Conservation (phyloP, 2,329 filamentous ascomycete genomes). For the Beauveria rudraprayagi region DNA sequence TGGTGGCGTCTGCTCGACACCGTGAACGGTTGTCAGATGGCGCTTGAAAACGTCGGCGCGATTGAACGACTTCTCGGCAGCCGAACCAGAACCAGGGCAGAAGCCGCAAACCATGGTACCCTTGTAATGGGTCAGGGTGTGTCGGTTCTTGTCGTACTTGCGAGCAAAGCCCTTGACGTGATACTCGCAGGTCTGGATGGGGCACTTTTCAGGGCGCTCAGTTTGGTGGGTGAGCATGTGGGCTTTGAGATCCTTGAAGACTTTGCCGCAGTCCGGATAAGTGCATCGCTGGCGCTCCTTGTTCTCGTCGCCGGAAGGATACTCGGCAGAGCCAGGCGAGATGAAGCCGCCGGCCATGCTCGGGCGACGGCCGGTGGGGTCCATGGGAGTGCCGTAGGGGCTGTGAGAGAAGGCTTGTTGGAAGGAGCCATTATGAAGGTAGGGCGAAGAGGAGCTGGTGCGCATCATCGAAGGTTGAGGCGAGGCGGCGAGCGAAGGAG, state of each 20-base stretch:
- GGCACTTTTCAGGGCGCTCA: constrained; percentile 89
- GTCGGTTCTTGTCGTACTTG: constrained; percentile 94
- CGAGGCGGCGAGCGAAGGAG: constrained; percentile 53
- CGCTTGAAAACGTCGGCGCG: constrained; percentile 93
- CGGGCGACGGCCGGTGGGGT: constrained; percentile 46
- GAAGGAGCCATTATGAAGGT: constrained; percentile 47
- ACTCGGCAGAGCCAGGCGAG: constrained; percentile 52
- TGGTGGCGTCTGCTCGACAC: constrained; percentile 85
- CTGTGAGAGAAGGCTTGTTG: constrained; percentile 46
- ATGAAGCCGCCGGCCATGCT: constrained; percentile 61
- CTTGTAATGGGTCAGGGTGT: constrained; percentile 93
- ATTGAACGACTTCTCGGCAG: constrained; percentile 92
- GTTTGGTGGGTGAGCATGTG: constrained; percentile 92
- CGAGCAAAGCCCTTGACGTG: constrained; percentile 86
- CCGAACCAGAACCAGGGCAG: constrained; percentile 80
- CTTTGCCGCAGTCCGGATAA: constrained; percentile 73
- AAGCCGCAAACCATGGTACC: constrained; percentile 96
- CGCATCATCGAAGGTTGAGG: constrained; percentile 40
- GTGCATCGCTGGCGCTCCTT: constrained; percentile 70
- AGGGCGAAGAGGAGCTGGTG: constrained; percentile 58
- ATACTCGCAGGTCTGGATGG: constrained; percentile 86
- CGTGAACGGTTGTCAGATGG: constrained; percentile 82
- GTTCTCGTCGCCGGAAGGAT: constrained; percentile 52
- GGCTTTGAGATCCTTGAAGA: constrained; percentile 86
- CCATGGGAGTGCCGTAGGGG: constrained; percentile 41